Base-by-base conservation (phyloP, 495 filamentous ascomycete genomes). In the Penicillium chermesinum region DNA sequence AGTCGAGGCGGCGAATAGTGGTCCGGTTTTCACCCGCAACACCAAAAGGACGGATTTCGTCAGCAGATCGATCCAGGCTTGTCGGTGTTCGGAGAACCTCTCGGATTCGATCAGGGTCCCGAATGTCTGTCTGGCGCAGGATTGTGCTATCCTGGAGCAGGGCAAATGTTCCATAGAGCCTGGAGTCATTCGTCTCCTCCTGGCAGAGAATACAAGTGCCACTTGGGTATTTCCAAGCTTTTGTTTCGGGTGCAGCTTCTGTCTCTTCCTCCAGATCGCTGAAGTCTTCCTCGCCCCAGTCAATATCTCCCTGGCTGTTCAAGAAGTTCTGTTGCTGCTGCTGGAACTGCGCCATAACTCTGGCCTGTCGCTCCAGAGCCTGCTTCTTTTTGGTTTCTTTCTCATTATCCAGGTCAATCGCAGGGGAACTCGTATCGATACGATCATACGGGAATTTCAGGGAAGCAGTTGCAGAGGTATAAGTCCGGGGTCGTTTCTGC, bases 121-220 rank as follows among this genome's bases (percentile, higher is more conserved):
- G 72, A 18, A 91, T 70, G 53, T 93, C 81, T 0, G 93, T 97
- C 50, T 91, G 84, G 16, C 93, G 84, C 37, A 96, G 63, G 33
- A 99, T 87, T 37, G 79, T 84, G 67, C 89, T 99, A 52, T 95
- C 82, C 17, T 84, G 88, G 37, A 99, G 78, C 59, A 91, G 77
- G 5, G 86, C 89, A 65, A 97, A 95, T 0, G 91, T 93, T 40
- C 93, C 93, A 64, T 90, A 96, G 3, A 96, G 77, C 14, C 86
- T 79, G 2, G 84, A 82, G 49, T 96, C 91, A 47, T 88, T 89
- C 15, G 90, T 91, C 50, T 96, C 90, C 65, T 97, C 93, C 64
- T 97, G 93, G 60, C 93, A 99, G 10, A 96, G 69, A 54, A 97
- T 95, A 62, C 93, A 99, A 14, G 88, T 94, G 17, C 91, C 93